These are phyloP conservation scores for Populus hybrid DNA, from an alignment of 441 rosid genomes.

Conservation along the genomic window DNA sequence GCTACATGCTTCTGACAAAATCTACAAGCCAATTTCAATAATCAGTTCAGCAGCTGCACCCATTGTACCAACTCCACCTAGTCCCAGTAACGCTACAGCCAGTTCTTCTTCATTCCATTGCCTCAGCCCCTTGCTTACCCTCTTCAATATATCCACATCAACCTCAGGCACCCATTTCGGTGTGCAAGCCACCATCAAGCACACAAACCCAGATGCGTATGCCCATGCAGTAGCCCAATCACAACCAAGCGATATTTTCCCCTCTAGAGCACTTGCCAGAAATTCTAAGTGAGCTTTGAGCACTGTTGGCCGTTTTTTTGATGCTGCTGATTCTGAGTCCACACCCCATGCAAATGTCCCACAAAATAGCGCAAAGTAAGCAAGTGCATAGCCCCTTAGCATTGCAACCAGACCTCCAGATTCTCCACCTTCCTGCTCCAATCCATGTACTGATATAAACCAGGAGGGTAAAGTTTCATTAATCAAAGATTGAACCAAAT, in stretches of 20 bases:
- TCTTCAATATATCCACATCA: conserved; percentile 64
- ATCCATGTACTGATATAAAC: conserved; percentile 73
- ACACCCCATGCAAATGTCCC: conserved; percentile 95
- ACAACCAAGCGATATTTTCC: conserved; percentile 89
- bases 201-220: conserved; percentile 70
- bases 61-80: conserved; percentile 64
- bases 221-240: no score
- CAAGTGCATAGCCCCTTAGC: conserved; percentile 86
- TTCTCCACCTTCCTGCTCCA: conserved; percentile 53
- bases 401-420: conserved; percentile 57
- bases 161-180: conserved; percentile 84
- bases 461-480: conserved; percentile 91
- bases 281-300: conserved; percentile 74
- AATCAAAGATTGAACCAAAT: conserved; percentile 68
- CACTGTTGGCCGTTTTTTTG: conserved; percentile 61
- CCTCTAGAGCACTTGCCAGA: conserved; percentile 78
- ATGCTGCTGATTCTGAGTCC: conserved; percentile 58
- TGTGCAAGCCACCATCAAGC: conserved; percentile 70
- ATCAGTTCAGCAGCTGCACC: conserved; percentile 82
- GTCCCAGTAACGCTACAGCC: conserved; percentile 71
- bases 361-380: conserved; percentile 74
- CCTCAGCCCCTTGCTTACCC: conserved; percentile 79
- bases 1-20: not conserved
- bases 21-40: conserved; percentile 39
- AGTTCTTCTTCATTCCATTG: conserved; percentile 83